These are phyloP conservation scores for Apodospora peruviana DNA, from an alignment of 495 filamentous ascomycete genomes.

Conservation along the genomic window DNA sequence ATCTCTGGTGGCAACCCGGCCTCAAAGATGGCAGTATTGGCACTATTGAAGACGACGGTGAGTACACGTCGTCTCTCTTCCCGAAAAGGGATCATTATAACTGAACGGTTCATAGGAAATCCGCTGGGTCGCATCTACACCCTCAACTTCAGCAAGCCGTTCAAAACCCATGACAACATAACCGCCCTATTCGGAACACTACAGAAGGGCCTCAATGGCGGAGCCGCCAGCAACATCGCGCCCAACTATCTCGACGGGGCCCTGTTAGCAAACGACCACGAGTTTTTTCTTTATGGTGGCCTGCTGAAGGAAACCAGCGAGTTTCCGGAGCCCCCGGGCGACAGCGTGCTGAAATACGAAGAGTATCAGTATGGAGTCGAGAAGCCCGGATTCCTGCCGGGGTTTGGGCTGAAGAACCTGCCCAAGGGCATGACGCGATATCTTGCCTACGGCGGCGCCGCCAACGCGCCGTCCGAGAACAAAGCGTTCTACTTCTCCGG, in stretches of 20 bases:
- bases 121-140: slow-evolving; percentile 44
- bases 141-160: slow-evolving; percentile 55
- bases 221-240: slow-evolving; percentile 48
- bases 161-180: slow-evolving; percentile 49
- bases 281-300: slow-evolving; percentile 53
- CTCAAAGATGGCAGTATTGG: slow-evolving; percentile 31
- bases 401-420: slow-evolving; percentile 34
- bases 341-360: slow-evolving; percentile 45
- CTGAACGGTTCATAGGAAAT: slow-evolving; percentile 27
- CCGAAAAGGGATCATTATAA: background rate
- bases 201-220: slow-evolving; percentile 36
- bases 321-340: slow-evolving; percentile 23
- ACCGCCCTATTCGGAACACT: slow-evolving; percentile 43
- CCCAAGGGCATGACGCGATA: slow-evolving; percentile 51
- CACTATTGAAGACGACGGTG: slow-evolving; percentile 24
- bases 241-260: slow-evolving; percentile 58
- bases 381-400: slow-evolving; percentile 31
- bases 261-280: slow-evolving; percentile 60
- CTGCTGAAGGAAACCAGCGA: slow-evolving; percentile 15
- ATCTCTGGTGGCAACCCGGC: slow-evolving; percentile 43
- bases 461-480: slow-evolving; percentile 65
- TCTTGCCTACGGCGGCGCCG: slow-evolving; percentile 58
- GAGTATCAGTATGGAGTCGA: slow-evolving; percentile 43
- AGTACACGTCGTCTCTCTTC: slow-evolving; percentile 5
- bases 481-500: slow-evolving; percentile 69